phyloP scores from a whole-genome alignment of 768 basidiomycete species.

The Termitomyces sp. region DNA sequence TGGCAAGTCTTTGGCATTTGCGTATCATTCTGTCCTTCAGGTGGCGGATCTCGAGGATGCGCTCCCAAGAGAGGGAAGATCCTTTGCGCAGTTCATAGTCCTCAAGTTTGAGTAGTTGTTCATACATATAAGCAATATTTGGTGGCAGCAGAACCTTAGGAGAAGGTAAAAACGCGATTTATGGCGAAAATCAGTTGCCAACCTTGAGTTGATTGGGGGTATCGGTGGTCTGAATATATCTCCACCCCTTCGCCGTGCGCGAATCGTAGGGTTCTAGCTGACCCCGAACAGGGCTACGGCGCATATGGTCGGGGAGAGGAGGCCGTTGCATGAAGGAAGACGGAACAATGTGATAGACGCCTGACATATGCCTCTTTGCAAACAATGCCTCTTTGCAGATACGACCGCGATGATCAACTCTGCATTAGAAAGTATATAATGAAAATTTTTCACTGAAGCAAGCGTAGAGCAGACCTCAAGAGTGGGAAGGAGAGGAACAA shows the following conservation, averaged over 20 bases:
- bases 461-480: not conserved
- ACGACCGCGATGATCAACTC: conserved; percentile 7
- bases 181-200: not conserved
- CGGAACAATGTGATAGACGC: conserved; percentile 9
- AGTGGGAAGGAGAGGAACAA: not conserved
- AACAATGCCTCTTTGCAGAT: conserved; percentile 6
- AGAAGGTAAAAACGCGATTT: not conserved
- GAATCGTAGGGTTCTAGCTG: conserved; percentile 68
- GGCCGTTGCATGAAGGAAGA: conserved; percentile 11
- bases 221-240: conserved; percentile 73
- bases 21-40: conserved; percentile 81
- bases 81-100: conserved; percentile 54
- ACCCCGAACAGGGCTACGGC: conserved; percentile 64
- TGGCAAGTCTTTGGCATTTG: conserved; percentile 65
- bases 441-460: not conserved
- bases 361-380: conserved; percentile 7
- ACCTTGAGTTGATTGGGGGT: conserved; percentile 75
- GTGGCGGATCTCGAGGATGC: conserved; percentile 67
- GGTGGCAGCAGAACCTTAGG: conserved; percentile 63
- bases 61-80: conserved; percentile 54
- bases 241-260: conserved; percentile 50
- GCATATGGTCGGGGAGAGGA: conserved; percentile 46
- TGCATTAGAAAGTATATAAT: not conserved
- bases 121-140: conserved; percentile 58
- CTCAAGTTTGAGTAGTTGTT: conserved; percentile 60